Evolutionary conservation across 116 monocot species (phyloP).

Genomic region (Zostera marina): DNA sequence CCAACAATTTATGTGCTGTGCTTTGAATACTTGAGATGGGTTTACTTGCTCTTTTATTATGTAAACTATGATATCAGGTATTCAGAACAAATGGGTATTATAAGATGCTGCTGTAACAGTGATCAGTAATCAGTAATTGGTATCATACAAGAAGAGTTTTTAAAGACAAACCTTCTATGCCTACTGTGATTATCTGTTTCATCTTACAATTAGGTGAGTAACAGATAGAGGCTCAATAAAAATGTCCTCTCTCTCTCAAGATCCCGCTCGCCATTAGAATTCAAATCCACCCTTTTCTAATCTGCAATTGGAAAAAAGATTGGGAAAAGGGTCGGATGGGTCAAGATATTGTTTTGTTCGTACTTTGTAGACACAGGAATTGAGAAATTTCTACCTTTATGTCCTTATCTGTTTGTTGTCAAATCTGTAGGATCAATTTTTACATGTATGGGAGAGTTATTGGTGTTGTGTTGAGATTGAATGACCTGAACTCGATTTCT

Average conservation of each 20-base stretch:
- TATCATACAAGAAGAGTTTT: no score
- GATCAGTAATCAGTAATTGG: no score
- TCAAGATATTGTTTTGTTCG: no score
- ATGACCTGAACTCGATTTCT: slow-evolving; percentile 36
- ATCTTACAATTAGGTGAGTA: no score
- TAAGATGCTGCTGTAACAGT: no score
- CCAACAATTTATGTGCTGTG: background rate
- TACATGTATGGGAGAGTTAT: slow-evolving; percentile 3
- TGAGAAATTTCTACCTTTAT: slow-evolving; percentile 5
- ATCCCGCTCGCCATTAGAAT: no score
- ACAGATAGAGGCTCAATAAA: background rate
- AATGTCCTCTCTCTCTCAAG: background rate
- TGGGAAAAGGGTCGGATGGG: no score
- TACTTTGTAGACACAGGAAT: no score
- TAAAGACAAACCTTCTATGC: no score
- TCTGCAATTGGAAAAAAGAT: background rate
- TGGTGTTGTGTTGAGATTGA: background rate
- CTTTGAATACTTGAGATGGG: background rate
- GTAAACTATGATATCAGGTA: no score
- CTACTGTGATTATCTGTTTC: no score
- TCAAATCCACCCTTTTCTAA: background rate
- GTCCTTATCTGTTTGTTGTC: slow-evolving; percentile 7
- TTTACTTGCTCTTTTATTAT: background rate
- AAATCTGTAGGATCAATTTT: slow-evolving; percentile 26
- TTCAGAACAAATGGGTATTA: no score